phyloP scores from a whole-genome alignment of 495 filamentous ascomycete genomes.

The Daldinia decipiens region DNA sequence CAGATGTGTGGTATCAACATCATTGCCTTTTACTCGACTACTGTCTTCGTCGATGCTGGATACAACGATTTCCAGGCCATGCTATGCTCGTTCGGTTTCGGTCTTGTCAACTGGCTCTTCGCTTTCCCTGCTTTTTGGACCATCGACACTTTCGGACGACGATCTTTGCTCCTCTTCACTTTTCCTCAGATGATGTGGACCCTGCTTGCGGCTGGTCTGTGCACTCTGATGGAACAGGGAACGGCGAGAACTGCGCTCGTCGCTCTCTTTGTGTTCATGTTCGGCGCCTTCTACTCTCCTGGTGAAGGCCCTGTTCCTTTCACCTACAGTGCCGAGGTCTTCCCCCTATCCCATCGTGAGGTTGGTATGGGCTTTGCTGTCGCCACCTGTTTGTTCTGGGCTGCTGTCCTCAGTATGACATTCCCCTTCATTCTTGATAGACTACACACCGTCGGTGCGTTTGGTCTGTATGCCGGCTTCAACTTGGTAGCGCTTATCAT shows the following conservation, averaged over 20 bases:
- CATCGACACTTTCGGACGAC: conserved; percentile 86
- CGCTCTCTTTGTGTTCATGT: conserved; percentile 77
- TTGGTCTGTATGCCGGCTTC: conserved; percentile 69
- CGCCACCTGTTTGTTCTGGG: conserved; percentile 74
- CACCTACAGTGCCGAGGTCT: conserved; percentile 82
- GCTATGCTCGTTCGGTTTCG: conserved; percentile 80
- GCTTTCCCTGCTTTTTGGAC: conserved; percentile 84
- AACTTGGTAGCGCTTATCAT: conserved; percentile 70
- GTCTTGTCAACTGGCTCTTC: conserved; percentile 84
- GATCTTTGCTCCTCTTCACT: conserved; percentile 80
- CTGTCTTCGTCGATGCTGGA: conserved; percentile 74
- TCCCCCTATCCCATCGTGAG: conserved; percentile 77
- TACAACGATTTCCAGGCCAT: conserved; percentile 67
- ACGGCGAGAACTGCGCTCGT: conserved; percentile 58
- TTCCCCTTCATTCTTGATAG: conserved; percentile 70
- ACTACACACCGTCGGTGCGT: conserved; percentile 64
- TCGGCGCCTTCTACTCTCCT: conserved; percentile 77
- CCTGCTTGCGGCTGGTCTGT: conserved; percentile 75
- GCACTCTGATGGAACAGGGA: conserved; percentile 72
- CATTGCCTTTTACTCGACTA: conserved; percentile 86
- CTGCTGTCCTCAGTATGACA: conserved; percentile 69
- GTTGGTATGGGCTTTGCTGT: conserved; percentile 80
- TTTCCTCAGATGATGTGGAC: conserved; percentile 89
- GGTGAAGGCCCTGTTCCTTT: conserved; percentile 88
- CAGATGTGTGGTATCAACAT: conserved; percentile 91